Base-by-base conservation (phyloP, 768 basidiomycete species). In the Flagelloscypha sp. region DNA sequence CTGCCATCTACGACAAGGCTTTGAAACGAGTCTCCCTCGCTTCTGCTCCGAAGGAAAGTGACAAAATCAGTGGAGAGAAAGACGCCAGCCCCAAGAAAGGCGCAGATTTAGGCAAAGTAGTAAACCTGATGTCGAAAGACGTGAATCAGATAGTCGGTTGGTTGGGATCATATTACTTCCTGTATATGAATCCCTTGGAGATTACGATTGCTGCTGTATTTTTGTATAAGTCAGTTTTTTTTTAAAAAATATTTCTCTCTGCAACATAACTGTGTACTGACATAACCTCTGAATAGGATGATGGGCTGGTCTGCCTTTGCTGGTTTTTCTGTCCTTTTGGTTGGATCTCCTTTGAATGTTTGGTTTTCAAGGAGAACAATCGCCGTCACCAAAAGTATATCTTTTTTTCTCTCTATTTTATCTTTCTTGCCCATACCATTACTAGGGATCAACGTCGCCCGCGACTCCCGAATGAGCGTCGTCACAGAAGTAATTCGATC, bases 81-180 rank as follows among this genome's bases (percentile, higher is more conserved):
- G 51, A 42, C 17, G 35, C 59, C 61, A 40, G 84, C 21, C 73
- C 78, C 1, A 80, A 74, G 45, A 72, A 80, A 1, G 84, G 86
- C 11, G 90, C 90, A 6, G 84, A 89, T 52, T 68, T 84, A 9
- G 90, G 90, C 9, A 90, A 92, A 54, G 86, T 93, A 34, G 85
- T 92, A 36, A 87, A 88, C 44, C 58, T 92, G 24, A 93, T 93
- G 87, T 77, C 84, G 10, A 76, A 74, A 6, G 85, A 88, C 51
- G 76, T 79, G 2, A 81, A 78, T 48, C 60, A 68, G 31, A 74
- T 68, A 36, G 45, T 63, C 6, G 72, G 79, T 0, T 70, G 66
- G 2, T 52, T 66, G 35, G n/a, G n/a, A n/a, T n/a, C n/a, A n/a
- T n/a, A n/a, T n/a, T 84, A 83, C 48, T 74, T 79, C 50, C 58